These are phyloP conservation scores for Aureobasidium sp. DNA, from an alignment of 2,329 filamentous ascomycete genomes.

Conservation along the genomic window DNA sequence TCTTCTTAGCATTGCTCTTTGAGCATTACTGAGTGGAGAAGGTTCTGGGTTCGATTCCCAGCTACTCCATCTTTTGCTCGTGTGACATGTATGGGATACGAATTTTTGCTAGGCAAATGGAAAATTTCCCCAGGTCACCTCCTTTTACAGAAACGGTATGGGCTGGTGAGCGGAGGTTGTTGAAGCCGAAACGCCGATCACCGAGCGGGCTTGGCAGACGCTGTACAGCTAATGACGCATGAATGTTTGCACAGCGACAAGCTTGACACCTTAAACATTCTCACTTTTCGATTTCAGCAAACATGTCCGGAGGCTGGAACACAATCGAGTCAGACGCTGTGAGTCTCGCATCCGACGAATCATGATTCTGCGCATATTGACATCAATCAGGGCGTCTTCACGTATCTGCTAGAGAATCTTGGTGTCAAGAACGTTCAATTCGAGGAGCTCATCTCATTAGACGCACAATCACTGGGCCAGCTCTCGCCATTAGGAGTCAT, in stretches of 20 bases:
- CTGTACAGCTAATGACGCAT: neutral
- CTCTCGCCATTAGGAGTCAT: conserved; percentile 66
- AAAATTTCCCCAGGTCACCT: neutral
- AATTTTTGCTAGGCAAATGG: neutral
- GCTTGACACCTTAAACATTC: neutral
- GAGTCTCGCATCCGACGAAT: conserved; percentile 28
- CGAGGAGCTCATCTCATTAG: conserved; percentile 87
- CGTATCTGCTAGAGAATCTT: conserved; percentile 84
- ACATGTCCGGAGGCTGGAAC: conserved; percentile 69
- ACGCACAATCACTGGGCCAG: conserved; percentile 61
- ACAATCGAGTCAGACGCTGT: conserved; percentile 97
- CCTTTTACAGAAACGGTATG: neutral
- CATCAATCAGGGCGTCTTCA: conserved; percentile 73
- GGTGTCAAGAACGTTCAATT: conserved; percentile 93
- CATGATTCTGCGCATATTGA: neutral
- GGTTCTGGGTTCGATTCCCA: conserved; percentile 11
- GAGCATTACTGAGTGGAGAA: conserved; percentile 9
- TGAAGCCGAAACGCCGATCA: conserved; percentile 1
- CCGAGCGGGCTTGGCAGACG: neutral
- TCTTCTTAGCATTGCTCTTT: conserved; percentile 7
- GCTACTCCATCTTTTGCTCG: conserved; percentile 2
- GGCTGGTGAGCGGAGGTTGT: neutral
- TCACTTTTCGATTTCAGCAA: neutral
- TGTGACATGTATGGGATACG: neutral
- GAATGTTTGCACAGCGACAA: conserved; percentile 7